Evolutionary conservation across 2,329 filamentous ascomycete species (phyloP).

Genomic region (Fusarium graminum): DNA sequence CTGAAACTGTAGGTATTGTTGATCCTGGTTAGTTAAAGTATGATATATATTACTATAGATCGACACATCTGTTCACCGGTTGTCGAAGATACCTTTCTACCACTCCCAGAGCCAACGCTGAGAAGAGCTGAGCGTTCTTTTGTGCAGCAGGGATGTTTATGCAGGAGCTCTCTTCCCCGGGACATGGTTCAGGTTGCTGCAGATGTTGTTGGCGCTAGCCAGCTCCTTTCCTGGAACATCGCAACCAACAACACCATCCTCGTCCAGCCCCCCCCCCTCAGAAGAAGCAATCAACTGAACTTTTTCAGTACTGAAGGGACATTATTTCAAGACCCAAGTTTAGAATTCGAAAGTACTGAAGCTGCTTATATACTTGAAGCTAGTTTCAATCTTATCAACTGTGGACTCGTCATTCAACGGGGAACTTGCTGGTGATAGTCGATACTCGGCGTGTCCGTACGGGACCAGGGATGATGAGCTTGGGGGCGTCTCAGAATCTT

Average conservation of each 20-base stretch:
- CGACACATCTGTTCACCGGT: neutral
- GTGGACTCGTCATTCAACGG: neutral
- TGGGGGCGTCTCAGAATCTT: slow-evolving; percentile 3
- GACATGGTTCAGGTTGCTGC: neutral
- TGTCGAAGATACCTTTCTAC: neutral
- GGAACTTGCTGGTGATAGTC: neutral
- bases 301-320: neutral
- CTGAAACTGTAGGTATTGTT: neutral
- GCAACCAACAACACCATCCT: slow-evolving; percentile 24
- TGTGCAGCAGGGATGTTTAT: neutral
- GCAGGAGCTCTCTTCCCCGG: neutral
- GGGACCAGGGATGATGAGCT: slow-evolving; percentile 2
- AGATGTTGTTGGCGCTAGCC: slow-evolving; percentile 40
- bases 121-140: neutral
- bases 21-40: neutral
- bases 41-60: slow-evolving; percentile 1
- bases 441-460: neutral
- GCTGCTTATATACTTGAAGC: too few species aligned
- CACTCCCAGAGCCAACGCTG: neutral
- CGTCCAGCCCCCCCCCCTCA: neutral
- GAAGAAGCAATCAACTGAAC: neutral
- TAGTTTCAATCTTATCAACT: neutral
- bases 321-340: neutral
- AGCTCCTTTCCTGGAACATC: slow-evolving; percentile 1
- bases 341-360: neutral